Base-by-base conservation (phyloP, 257 asterid species). In the Striga asiatica region DNA sequence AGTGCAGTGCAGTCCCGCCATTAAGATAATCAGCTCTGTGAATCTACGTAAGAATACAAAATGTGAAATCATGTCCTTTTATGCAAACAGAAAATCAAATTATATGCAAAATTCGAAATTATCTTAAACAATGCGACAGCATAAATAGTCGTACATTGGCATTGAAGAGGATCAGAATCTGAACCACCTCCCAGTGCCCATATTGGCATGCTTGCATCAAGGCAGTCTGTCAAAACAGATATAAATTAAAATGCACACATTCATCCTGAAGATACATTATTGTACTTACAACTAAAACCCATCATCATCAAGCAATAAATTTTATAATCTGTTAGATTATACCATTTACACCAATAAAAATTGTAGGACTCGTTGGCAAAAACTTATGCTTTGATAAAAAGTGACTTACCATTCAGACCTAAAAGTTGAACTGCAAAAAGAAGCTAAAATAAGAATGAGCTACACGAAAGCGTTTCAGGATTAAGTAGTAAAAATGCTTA, bases 181-280 rank as follows among this genome's bases (percentile, higher is more conserved):
- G 96, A 73, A 80, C 95, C 62, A 88, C 95, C 74, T 88, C 95
- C 96, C 96, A 88, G 60, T 84, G 94, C 54, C 96, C 95, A 68
- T 72, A 74, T 69, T 84, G 96, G 65, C 93, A 84, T 64, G 96
- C 96, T 84, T 79, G 96, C 95, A 88, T 88, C 78, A 88, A 60
- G 27, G 96, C 93, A 52, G 95, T 88, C 96, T 88, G 87, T 69
- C 65, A 67, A 56, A 51, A 52, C 12, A 49, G 14, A 71, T 29
- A 61, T 28, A 62, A 7, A 50, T 50, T 19, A 14, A 57, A 25
- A 22, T 24, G n/a, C 21, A 28, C 42, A 8, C 8, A 43, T 43
- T 43, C 13, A 1, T 43, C 13, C 8, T 41, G 13, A 42, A 39
- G 14, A 1, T 39, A 14, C 19, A 14, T 5, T 1, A 14, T 5